Evolutionary conservation across 139 green algal genomes (phyloP).

Genomic region (Desmodesmus armatus): DNA sequence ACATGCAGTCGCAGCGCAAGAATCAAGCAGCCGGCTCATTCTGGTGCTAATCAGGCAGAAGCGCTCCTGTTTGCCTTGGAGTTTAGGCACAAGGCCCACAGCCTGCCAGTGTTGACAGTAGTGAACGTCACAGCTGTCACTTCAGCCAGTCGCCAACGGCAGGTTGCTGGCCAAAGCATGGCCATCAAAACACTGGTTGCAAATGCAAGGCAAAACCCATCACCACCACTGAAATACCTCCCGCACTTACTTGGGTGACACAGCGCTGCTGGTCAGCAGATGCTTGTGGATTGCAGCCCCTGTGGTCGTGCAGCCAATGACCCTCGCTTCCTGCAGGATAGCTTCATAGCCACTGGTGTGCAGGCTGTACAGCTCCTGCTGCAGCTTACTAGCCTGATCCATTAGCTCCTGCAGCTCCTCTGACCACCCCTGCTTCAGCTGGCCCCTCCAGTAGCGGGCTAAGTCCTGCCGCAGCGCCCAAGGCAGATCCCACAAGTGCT

Average conservation of each 20-base stretch:
- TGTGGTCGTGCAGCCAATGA: constrained; percentile 65
- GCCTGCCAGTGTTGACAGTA: too few species aligned
- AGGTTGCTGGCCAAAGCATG: too few species aligned
- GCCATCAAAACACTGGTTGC: too few species aligned
- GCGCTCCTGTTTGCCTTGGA: too few species aligned
- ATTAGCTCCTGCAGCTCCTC: constrained; percentile 39
- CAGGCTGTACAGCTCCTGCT: constrained; percentile 44
- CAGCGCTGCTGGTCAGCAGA: constrained; percentile 28
- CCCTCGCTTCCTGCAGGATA: constrained; percentile 22
- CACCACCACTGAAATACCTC: too few species aligned
- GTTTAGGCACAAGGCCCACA: too few species aligned
- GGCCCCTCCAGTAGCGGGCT: not conserved
- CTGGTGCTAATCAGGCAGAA: too few species aligned
- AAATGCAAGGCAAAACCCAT: too few species aligned
- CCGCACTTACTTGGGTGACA: not conserved
- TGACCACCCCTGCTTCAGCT: constrained; percentile 18
- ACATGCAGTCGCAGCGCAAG: too few species aligned
- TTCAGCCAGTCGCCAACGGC: too few species aligned
- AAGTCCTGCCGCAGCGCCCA: not conserved
- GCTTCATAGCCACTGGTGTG: constrained; percentile 20
- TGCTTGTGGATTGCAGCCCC: constrained; percentile 56
- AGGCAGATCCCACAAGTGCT: constrained; percentile 32
- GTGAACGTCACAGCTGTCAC: too few species aligned
- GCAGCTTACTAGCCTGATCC: constrained; percentile 6
- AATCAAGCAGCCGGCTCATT: too few species aligned